These are phyloP conservation scores for Prunus campanulata DNA, from an alignment of 306 rosid species.

Conservation along the genomic window DNA sequence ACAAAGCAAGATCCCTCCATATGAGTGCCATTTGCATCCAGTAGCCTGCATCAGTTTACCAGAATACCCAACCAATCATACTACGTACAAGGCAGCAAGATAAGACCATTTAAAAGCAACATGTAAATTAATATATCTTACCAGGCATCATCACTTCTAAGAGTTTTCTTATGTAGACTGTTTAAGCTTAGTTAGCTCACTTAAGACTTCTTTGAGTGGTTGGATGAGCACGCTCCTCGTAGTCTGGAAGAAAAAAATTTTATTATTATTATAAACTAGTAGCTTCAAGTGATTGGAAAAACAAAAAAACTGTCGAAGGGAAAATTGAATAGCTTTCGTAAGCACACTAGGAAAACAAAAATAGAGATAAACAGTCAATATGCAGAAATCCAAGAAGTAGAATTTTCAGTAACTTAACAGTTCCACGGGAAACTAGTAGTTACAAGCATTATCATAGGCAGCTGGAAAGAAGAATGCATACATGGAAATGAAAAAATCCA, in stretches of 20 bases:
- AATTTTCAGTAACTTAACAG: not conserved
- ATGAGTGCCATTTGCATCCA: not conserved
- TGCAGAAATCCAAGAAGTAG: not conserved
- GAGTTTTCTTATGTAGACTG: constrained; percentile 27
- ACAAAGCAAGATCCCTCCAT: constrained; percentile 13
- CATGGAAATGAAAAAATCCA: not conserved
- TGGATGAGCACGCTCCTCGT: constrained; percentile 39
- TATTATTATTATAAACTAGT: not conserved
- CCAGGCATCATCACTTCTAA: constrained; percentile 20
- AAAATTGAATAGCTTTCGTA: not conserved
- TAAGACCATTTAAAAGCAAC: not conserved
- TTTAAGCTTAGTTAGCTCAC: constrained; percentile 58
- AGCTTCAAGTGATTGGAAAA: constrained; percentile 8
- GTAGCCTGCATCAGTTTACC: constrained; percentile 32
- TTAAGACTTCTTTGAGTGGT: constrained; percentile 47
- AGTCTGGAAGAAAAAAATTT: constrained; percentile 36
- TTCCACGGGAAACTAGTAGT: not conserved
- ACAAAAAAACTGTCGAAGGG: not conserved
- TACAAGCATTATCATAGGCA: not conserved
- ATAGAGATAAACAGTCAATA: not conserved
- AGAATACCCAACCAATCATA: constrained; percentile 3
- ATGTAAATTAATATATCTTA: constrained; percentile 18
- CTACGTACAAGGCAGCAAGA: not conserved
- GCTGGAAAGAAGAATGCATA: not conserved
- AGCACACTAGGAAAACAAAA: not conserved